Evolutionary conservation across 2,329 filamentous ascomycete species (phyloP), one percentile per base, ranked within the genome.

Genomic region (Ophiosphaerella narmari): DNA sequence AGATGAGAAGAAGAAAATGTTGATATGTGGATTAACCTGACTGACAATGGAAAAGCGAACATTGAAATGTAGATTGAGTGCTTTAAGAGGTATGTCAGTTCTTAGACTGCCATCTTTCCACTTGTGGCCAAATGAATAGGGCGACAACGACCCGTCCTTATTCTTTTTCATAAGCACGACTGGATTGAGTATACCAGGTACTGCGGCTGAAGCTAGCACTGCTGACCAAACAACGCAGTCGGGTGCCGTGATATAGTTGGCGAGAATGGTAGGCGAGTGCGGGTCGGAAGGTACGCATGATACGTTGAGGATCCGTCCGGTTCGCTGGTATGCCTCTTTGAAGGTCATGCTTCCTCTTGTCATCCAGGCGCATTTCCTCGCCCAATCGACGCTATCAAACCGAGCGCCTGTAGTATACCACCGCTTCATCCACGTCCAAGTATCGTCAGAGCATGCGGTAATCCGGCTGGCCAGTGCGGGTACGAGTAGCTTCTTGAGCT

Each of bases 161-260:
- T 83, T 89, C 77, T 96, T 96, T 80, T 86, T 86, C 87, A 96
- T 90, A 7, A 99, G 84, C 1, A 99, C 93, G 2, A 95, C 90
- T 0, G 94, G 94, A 67, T 97, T 97, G 32, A 97, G 78, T 49
- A 99, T 97, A 1, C 94, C 94, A 0, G 94, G 94, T 0, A 99
- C 94, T 4, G 94, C 94, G 4, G 94, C 94, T 5, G 92, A 97
- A 1, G 94, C 94, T 38, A 99, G 77, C 3, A 97, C 91, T 2
- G 94, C 93, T 9, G 91, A 96, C 94, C 95, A 99, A 55, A 99
- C 95, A 35, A 99, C 94, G 68, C 94, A 99, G 76, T 99, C 91
- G 0, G 94, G 94, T 18, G 89, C 89, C 1, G 94, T 97, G 29
- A 97, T 82, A 71, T 97, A 96, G 75, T 99, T 99, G 67, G 91